Evolutionary conservation across 495 filamentous ascomycete genomes (phyloP).

Genomic region (Schizothecium vesticola): DNA sequence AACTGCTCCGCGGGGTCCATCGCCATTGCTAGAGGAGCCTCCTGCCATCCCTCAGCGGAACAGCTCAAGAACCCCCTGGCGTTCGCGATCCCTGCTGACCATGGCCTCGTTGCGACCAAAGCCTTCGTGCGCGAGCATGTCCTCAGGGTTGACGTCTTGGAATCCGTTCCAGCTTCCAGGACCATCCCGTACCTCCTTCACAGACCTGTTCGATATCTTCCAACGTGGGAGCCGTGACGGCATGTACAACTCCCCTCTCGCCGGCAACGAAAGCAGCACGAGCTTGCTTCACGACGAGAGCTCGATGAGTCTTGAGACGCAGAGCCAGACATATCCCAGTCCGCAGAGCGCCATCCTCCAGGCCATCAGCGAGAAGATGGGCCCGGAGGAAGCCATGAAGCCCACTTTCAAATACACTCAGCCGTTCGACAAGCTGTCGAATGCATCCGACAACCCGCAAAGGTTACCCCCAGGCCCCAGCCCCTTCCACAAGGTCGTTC

Average conservation of each 20-base stretch:
- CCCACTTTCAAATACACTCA: not conserved
- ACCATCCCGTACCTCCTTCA: slow-evolving; percentile 7
- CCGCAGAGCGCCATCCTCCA: not conserved
- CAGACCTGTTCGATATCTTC: slow-evolving; percentile 11
- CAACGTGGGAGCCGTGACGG: not conserved
- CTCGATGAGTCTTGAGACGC: not conserved
- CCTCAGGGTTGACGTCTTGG: slow-evolving; percentile 8
- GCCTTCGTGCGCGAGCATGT: slow-evolving; percentile 4
- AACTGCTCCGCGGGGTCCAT: not conserved
- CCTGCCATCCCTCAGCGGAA: not conserved
- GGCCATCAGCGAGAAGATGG: not conserved
- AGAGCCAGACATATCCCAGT: not conserved
- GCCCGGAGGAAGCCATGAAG: not conserved
- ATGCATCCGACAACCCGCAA: not conserved
- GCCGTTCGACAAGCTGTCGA: not conserved
- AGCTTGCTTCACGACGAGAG: not conserved
- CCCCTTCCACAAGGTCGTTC: not conserved
- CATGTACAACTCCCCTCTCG: not conserved
- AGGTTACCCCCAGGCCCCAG: not conserved
- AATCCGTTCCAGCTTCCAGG: slow-evolving; percentile 22
- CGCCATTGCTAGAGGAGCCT: not conserved
- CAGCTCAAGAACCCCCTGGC: not conserved
- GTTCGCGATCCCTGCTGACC: not conserved
- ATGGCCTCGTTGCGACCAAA: not conserved
- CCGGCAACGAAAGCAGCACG: not conserved